Base-by-base conservation (phyloP, 257 asterid genomes). In the Salvia hispanica region DNA sequence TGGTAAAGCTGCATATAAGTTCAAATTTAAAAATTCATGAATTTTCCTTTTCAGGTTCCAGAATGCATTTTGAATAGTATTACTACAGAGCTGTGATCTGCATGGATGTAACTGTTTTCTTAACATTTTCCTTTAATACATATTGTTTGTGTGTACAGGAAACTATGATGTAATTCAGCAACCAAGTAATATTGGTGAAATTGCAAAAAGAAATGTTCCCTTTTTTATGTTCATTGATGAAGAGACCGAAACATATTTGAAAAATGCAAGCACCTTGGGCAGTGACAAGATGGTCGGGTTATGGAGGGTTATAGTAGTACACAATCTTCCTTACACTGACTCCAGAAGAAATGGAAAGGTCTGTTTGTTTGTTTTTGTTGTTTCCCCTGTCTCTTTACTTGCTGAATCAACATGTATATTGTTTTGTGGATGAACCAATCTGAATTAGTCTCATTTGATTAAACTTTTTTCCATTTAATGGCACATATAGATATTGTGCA, bases 261-360 rank as follows among this genome's bases (percentile, higher is more conserved):
- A 76, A 78, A 91, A 88, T 39, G 76, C 79, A 50, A 85, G 87
- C 75, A 71, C 79, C 57, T 72, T 86, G 78, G 90, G 87, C 67
- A 71, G 80, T 72, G 79, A 77, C 61, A 87, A 80, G 65, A 80
- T 78, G 80, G 88, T 80, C 64, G 99, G 99, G 59, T 67, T 88
- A 36, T 94, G 99, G 99, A 82, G 91, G 79, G 84, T 94, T 66
- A 88, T 94, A 64, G 92, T 91, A 13, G 95, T 94, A 21, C 95
- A 18, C 68, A 91, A 88, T 64, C 83, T 86, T 77, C 99, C 99
- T 79, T 94, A 91, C 73, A 54, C 77, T 47, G 99, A 91, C 71
- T 79, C 99, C 36, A 88, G 97, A 74, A 86, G 99, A 73, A 94
- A 91, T 67, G 99, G 95, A 72, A 91, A 91, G 95, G 99, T 91